Evolutionary conservation across 2,329 filamentous ascomycete species (phyloP).

Genomic region (Apiospora hydei): DNA sequence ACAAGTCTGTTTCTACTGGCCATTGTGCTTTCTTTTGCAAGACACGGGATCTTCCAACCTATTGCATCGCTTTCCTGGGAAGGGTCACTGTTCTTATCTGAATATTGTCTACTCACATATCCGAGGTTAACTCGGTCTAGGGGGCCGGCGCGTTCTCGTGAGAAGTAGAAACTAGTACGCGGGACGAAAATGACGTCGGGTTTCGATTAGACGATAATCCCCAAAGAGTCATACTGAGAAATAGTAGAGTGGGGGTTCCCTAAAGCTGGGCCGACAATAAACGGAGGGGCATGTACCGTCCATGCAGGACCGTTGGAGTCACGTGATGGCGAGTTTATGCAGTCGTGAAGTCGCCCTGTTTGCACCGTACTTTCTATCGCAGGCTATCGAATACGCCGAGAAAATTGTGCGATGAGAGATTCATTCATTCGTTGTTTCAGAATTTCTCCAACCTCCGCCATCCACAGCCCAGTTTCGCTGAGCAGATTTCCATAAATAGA

Average conservation of each 20-base stretch:
- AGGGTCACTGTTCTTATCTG: not conserved
- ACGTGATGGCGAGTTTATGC: not conserved
- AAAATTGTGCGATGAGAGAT: not conserved
- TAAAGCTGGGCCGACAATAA: not conserved
- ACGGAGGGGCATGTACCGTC: not conserved
- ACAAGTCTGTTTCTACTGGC: conserved; percentile 4
- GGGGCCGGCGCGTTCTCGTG: conserved; percentile 14
- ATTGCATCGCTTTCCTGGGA: not conserved
- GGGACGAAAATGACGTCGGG: conserved; percentile 8
- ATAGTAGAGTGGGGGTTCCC: not conserved
- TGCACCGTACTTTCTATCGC: not conserved
- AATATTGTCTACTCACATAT: not conserved
- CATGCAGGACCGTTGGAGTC: not conserved
- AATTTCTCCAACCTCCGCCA: not conserved
- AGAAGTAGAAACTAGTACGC: not conserved
- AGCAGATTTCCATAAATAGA: not conserved
- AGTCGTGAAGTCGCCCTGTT: not conserved
- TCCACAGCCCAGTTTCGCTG: not conserved
- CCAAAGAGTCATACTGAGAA: not conserved
- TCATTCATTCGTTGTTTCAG: not conserved
- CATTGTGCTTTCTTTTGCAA: conserved; percentile 4
- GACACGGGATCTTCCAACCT: not conserved
- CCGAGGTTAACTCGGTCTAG: not conserved
- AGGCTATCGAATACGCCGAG: not conserved
- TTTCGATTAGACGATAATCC: conserved; percentile 2